Evolutionary conservation across 164 flowering plant genomes (phyloP), one percentile per base, ranked within the genome.

Genomic region (Kalanchoe fedtschenkoi): DNA sequence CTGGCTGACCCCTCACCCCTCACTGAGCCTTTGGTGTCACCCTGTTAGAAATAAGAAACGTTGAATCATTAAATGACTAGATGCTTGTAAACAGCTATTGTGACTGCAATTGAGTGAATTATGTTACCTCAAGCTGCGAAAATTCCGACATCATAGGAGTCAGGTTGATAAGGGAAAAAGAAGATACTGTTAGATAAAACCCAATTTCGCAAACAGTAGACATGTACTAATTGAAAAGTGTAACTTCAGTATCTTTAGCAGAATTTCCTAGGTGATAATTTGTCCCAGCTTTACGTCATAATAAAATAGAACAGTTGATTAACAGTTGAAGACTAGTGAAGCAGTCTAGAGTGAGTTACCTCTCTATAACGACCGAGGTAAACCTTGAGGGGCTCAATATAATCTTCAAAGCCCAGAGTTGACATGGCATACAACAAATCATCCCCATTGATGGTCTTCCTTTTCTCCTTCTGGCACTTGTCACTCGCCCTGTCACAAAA

Each of bases 351-450:
- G 7, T 30, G 5, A 24, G 5, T 61, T 73, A 87, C 89, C 85
- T 87, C 93, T 66, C 88, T 73, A 70, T 80, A 84, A 66, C 83
- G 73, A 58, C 68, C 63, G 3, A 86, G 77, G 75, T 84, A 84
- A 24, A 67, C 66, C 78, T 74, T 83, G 19, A 84, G 81, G 8
- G 83, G 86, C 32, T 86, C 93, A 32, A 87, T 78, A 47, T 84
- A 87, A 21, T 84, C 86, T 57, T 87, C 88, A 71, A 87, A 87
- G 32, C 89, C 93, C 51, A 84, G 54, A 0, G 93, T 84, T 1
- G 84, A 78, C 93, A 87, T 84, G 15, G 89, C 89, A 89, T 88
- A 87, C 26, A 87, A 64, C 71, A 87, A 73, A 80, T 84, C 93
- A 66, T 84, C 89, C 0, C 93, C 93, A 76, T 82, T 84, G 15